Percentiles rank a stretch among this genome's conserved stretches.
phyloP scores from a whole-genome alignment of 129 eudicot genomes.

The Saposhnikovia divaricata region DNA sequence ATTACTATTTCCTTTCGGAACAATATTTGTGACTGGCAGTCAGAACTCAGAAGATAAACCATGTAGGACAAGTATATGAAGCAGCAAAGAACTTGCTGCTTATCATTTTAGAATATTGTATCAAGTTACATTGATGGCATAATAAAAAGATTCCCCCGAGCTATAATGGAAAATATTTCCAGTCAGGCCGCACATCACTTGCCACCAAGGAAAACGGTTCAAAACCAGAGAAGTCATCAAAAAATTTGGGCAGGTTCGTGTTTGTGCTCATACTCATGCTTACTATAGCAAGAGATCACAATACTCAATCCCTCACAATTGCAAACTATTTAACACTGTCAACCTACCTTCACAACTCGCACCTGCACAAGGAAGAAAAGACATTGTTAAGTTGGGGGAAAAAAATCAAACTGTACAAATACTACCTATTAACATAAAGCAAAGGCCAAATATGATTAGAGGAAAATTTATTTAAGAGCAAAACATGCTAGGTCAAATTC shows the following conservation, averaged over 20 bases:
- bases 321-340: conserved; percentile 17
- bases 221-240: neutral
- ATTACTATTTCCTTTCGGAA: neutral
- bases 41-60: neutral
- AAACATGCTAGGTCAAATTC: conserved; percentile 1
- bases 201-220: neutral
- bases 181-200: neutral
- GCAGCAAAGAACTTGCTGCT: neutral
- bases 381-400: conserved; percentile 1
- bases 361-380: conserved; percentile 55
- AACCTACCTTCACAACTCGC: conserved; percentile 86
- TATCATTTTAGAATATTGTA: neutral
- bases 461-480: neutral
- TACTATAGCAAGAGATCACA: neutral
- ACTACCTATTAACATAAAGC: neutral
- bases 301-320: conserved; percentile 30
- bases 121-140: neutral
- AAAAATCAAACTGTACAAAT: neutral
- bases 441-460: neutral
- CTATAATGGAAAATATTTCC: too few relatives aligned
- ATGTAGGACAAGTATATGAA: neutral
- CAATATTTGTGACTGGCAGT: neutral
- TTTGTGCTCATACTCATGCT: neutral
- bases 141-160: neutral
- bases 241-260: neutral